Percentiles rank a stretch among this genome's conserved stretches.
Conservation (phyloP, 495 filamentous ascomycete genomes). For the Penicillium desertorum region DNA sequence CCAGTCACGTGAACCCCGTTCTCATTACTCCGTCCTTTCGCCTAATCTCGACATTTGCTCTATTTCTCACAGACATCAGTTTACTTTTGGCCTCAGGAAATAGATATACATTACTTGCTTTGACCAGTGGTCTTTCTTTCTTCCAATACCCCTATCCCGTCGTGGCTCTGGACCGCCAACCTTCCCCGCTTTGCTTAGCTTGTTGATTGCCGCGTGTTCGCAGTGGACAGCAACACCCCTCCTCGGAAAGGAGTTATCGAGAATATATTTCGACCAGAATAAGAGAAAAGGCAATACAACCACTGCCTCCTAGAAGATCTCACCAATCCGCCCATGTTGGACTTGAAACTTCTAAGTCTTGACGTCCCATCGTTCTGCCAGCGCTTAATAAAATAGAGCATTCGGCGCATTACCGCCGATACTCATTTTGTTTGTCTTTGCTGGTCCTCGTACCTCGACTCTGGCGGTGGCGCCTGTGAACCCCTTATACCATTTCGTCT, state of each 20-base stretch:
- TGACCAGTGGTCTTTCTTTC: not conserved
- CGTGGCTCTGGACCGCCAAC: constrained; percentile 3
- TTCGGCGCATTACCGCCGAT: constrained; percentile 19
- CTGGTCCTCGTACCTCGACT: not conserved
- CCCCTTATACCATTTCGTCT: not conserved
- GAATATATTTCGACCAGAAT: not conserved
- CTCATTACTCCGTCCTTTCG: constrained; percentile 2
- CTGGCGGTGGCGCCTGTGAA: constrained; percentile 14
- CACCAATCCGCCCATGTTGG: constrained; percentile 6
- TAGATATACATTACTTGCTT: not conserved
- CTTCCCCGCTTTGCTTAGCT: constrained; percentile 27
- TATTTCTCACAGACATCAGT: not conserved
- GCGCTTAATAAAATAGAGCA: constrained; percentile 16
- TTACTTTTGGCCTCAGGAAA: not conserved
- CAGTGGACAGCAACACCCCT: constrained; percentile 14
- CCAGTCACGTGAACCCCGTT: constrained; percentile 28
- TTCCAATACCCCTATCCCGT: not conserved
- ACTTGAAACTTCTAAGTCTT: constrained; percentile 1
- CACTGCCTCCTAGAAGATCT: not conserved
- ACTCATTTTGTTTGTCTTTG: constrained; percentile 5
- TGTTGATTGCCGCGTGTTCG: constrained; percentile 21
- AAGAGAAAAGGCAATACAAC: not conserved
- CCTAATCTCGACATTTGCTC: not conserved
- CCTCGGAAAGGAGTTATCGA: constrained; percentile 13
- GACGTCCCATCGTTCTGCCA: constrained; percentile 4